Conservation (phyloP, 2,329 filamentous ascomycete genomes). For the Pseudogymnoascus sp. region DNA sequence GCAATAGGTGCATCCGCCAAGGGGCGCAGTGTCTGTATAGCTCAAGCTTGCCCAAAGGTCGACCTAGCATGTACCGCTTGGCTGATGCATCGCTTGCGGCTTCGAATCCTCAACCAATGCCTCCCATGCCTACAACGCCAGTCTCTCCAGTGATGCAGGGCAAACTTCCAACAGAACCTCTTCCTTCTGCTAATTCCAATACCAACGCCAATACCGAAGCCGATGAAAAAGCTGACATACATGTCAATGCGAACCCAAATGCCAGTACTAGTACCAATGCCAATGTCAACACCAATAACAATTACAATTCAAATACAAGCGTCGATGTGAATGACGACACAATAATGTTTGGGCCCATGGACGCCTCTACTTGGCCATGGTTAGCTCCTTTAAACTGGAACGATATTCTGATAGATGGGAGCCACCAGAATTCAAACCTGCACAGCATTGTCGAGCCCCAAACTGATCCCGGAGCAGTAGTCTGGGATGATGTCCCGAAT, state of each 20-base stretch:
- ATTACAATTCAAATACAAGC: background rate
- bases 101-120: background rate
- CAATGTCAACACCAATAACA: background rate
- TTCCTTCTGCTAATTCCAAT: background rate
- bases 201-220: background rate
- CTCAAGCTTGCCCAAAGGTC: background rate
- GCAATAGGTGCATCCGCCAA: background rate
- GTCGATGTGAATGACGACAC: background rate
- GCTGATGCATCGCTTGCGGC: background rate
- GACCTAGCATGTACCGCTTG: background rate
- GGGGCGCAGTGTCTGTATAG: background rate
- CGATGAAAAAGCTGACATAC: background rate
- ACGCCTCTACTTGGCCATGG: background rate
- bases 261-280: too few relatives aligned
- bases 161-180: background rate
- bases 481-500: background rate
- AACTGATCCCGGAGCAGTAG: background rate
- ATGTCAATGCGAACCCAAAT: background rate
- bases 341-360: background rate
- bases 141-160: background rate
- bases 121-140: background rate
- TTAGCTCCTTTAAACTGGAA: background rate
- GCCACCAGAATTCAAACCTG: background rate
- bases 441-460: background rate
- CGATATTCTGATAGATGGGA: background rate